Base-by-base conservation (phyloP, 2,329 filamentous ascomycete genomes). In the Zymoseptoria crescenta region DNA sequence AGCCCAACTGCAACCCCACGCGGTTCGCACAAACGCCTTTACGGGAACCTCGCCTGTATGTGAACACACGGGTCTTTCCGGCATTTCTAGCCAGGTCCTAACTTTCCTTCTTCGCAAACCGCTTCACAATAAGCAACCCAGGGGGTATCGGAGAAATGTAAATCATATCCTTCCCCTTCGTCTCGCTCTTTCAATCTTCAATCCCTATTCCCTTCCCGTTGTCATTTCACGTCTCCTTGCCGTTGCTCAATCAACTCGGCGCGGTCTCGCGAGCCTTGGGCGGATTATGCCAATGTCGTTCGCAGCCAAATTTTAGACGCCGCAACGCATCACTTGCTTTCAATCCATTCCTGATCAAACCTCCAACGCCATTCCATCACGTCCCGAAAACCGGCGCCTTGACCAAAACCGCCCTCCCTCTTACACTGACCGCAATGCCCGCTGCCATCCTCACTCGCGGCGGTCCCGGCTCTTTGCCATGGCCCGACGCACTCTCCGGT, bases 391-490 rank as follows among this genome's bases (percentile, higher is more conserved):
- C 76, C 4, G 78, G 77, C 56, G 79, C 78, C 67, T 80, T 80
- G 56, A 77, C 75, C 64, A 81, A 65, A 35, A 80, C 75, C 49
- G 73, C 75, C 63, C 77, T 75, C n/a, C 77, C 76, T 52, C 78
- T 73, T 41, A 80, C 76, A 60, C 75, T 72, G n/a, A 80, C 77
- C 7, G 74, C 73, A 50, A 80, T 70, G 30, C 77, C 77, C 9
- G 76, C 76, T 16, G 77, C 73, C 69, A 81, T 70, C n/a, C 78
- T 72, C 49, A 80, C 78, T 13, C 77, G 70, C 27, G 75, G 74
- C 55, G 75, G 72, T 50, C 69, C 64, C 45, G 74, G 67, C 56
- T 79, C 77, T 45, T 77, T 74, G 54, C 73, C 71, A 7, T 59
- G 71, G 28, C 71, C 70, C 55, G 69, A 67, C 9, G 75, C 73